Evolutionary conservation across 2,329 filamentous ascomycete genomes (phyloP).

Genomic region (Phaeosphaeria sp.): DNA sequence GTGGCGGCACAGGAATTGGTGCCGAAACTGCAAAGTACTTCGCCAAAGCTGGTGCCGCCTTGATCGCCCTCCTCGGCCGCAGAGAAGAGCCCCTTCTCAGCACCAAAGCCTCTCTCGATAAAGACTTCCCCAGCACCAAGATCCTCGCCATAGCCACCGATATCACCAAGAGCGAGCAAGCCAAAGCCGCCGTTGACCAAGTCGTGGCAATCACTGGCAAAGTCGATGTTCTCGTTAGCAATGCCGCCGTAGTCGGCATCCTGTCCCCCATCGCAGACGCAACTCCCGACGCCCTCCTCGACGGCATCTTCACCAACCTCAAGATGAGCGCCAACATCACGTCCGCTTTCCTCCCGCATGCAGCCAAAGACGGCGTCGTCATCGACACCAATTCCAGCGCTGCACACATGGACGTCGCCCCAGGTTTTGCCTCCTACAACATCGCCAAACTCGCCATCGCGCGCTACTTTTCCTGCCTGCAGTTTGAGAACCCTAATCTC

Average conservation of each 20-base stretch:
- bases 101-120: conserved; percentile 41
- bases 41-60: conserved; percentile 51
- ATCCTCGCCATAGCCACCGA: conserved; percentile 22
- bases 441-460: conserved; percentile 44
- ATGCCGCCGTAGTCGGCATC: conserved; percentile 21
- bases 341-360: conserved; percentile 29
- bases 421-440: conserved; percentile 36
- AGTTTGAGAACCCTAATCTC: conserved; percentile 46
- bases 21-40: conserved; percentile 47
- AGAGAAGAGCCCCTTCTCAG: conserved; percentile 41
- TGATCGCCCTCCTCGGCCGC: conserved; percentile 55
- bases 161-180: conserved; percentile 19
- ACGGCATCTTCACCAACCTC: conserved; percentile 21
- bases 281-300: conserved; percentile 13
- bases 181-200: conserved; percentile 23
- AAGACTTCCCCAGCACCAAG: conserved; percentile 15
- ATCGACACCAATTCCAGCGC: conserved; percentile 27
- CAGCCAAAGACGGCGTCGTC: conserved; percentile 20
- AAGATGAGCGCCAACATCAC: conserved; percentile 21
- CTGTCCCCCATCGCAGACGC: conserved; percentile 10
- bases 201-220: conserved; percentile 14
- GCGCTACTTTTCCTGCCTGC: conserved; percentile 48
- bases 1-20: conserved; percentile 54
- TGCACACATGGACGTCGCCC: conserved; percentile 22
- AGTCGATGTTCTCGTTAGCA: conserved; percentile 30